Base-by-base conservation (phyloP, 345 rosid species). In the Punica granatum region DNA sequence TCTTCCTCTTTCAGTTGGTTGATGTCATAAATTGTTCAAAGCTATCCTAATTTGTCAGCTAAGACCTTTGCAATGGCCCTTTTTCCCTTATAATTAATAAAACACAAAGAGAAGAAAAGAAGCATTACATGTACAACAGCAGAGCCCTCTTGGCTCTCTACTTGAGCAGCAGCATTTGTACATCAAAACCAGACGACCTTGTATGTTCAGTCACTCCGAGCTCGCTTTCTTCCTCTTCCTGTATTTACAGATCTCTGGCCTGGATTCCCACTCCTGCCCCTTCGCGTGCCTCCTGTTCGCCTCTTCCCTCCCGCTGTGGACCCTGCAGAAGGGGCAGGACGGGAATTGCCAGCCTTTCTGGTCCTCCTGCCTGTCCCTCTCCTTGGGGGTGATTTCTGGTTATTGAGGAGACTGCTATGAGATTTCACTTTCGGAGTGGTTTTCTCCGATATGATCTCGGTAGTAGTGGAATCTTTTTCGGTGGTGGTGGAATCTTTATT, bases 181-280 rank as follows among this genome's bases (percentile, higher is more conserved):
- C 7, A 23, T 10, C 39, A 0, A 13, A 11, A 19, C 18, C 61
- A 26, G 33, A 28, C 28, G 7, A 14, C 23, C 58, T 51, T 71
- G 13, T 64, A n/a, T 23, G 12, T n/a, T 86, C 80, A 86, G 70
- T 77, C 81, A 13, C 72, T 77, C 21, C 87, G 74, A 25, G 12
- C 67, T 77, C 80, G 83, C 82, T 85, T 88, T 62, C 89, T 72
- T 65, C 85, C 86, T n/a, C 67, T 73, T 1, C 68, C 21, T 21
- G 75, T 63, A 31, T 69, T 78, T 66, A 82, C 80, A 0, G 81
- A 43, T 44, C 69, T 64, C 44, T 66, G 71, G 32, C 64, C 4
- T 33, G 54, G 62, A 25, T 66, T 64, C 67, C 80, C 63, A 0
- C 36, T 25, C 19, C 78, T 65, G 9, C 66, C 72, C 77, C 71